These are phyloP conservation scores for Fagopyrum homotropicum DNA, from an alignment of 148 eudicot genomes.

Conservation along the genomic window DNA sequence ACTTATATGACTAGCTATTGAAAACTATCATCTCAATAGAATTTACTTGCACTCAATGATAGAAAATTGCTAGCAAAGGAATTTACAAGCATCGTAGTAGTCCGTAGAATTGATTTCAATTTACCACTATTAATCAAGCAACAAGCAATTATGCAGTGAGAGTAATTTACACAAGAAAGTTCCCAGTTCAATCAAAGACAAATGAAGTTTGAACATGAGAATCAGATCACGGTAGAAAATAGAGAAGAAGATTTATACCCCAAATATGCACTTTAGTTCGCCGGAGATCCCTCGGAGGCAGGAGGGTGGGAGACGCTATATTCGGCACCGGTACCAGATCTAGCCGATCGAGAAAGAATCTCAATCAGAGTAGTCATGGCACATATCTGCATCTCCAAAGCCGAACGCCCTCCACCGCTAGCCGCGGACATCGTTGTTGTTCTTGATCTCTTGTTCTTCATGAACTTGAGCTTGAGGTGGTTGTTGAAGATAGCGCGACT, in stretches of 20 bases:
- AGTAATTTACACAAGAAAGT: not conserved
- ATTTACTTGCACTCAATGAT: not conserved
- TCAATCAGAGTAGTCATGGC: conserved; percentile 55
- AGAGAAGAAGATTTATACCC: conserved; percentile 1
- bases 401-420: conserved; percentile 29
- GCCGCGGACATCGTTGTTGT: conserved; percentile 7
- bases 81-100: not conserved
- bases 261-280: conserved; percentile 6
- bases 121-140: not conserved
- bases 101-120: not conserved
- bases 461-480: conserved; percentile 63
- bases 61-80: not conserved
- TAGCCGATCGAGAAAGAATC: conserved; percentile 33
- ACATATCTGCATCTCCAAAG: conserved; percentile 88
- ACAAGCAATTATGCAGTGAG: not conserved
- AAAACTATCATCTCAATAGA: not conserved
- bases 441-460: conserved; percentile 39
- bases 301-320: conserved; percentile 14
- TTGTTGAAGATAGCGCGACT: conserved; percentile 22
- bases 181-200: too few species aligned
- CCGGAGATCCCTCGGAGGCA: conserved; percentile 16
- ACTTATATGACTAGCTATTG: too few species aligned
- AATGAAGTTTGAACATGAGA: too few species aligned
- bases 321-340: conserved; percentile 19
- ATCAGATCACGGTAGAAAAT: not conserved